Evolutionary conservation across 1,284 basidiomycete species (phyloP).

Genomic region (Austropuccinia psidii): DNA sequence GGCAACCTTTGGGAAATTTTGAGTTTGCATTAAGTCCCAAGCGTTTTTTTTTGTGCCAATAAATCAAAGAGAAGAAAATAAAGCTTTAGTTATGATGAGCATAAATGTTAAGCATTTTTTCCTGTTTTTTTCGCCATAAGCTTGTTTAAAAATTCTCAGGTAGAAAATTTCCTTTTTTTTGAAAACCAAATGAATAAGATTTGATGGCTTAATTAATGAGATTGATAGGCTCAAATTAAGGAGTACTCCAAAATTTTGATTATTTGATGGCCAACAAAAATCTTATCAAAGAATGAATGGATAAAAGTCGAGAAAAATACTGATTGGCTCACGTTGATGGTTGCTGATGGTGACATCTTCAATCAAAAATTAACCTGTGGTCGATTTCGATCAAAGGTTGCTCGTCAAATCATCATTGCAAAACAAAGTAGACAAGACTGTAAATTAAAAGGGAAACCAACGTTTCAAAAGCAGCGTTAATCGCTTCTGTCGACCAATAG

Average conservation of each 20-base stretch:
- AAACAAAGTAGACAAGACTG: too few species aligned
- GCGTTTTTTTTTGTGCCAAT: too few species aligned
- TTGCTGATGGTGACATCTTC: conserved; percentile 17
- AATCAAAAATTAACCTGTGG: background rate
- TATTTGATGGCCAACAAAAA: background rate
- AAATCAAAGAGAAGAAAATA: background rate
- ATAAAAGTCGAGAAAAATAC: background rate
- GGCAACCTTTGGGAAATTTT: conserved; percentile 63
- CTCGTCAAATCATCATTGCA: too few species aligned
- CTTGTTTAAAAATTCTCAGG: background rate
- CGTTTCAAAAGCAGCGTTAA: too few species aligned
- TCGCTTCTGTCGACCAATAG: too few species aligned
- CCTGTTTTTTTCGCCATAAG: background rate
- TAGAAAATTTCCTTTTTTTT: background rate
- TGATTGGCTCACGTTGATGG: conserved; percentile 22
- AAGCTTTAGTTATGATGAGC: background rate
- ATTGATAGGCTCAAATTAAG: background rate
- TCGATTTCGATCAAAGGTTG: background rate
- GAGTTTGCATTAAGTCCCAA: too few species aligned
- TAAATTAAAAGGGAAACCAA: too few species aligned
- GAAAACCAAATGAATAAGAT: background rate
- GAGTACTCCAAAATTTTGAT: background rate
- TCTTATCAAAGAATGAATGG: background rate
- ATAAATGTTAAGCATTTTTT: background rate
- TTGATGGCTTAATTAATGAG: too few species aligned